phyloP scores from a whole-genome alignment of 192 early-diverging fungal species.

The Backusella psychrophila region DNA sequence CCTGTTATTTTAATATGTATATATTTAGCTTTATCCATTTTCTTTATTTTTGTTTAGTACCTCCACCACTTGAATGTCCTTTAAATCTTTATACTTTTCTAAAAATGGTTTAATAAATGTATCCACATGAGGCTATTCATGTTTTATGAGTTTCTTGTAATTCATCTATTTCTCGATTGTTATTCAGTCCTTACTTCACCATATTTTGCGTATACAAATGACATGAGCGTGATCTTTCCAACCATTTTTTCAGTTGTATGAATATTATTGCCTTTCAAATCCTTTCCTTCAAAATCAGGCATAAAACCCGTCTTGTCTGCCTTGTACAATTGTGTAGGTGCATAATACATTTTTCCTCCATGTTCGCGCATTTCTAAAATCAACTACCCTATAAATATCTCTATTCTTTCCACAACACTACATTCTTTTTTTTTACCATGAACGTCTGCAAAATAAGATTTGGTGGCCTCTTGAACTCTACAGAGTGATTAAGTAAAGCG shows the following conservation, averaged over 20 bases:
- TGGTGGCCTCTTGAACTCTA: conserved; percentile 20
- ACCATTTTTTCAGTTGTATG: conserved; percentile 41
- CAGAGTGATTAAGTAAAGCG: background rate
- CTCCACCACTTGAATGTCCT: conserved; percentile 45
- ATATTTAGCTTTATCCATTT: background rate
- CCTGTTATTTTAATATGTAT: conserved; percentile 18
- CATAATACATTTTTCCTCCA: conserved; percentile 50
- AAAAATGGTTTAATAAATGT: conserved; percentile 47
- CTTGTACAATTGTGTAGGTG: conserved; percentile 37
- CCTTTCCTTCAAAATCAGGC: conserved; percentile 50
- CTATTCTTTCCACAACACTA: too few species aligned
- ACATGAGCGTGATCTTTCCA: conserved; percentile 44
- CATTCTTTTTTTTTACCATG: conserved; percentile 11
- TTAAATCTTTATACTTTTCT: conserved; percentile 28
- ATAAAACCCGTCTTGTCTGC: conserved; percentile 54
- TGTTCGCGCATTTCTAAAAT: conserved; percentile 42
- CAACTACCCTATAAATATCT: too few species aligned
- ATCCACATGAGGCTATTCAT: conserved; percentile 37
- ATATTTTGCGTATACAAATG: conserved; percentile 49
- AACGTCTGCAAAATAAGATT: conserved; percentile 32
- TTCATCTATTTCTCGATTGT: background rate
- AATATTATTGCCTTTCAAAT: conserved; percentile 36
- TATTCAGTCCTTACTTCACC: conserved; percentile 36
- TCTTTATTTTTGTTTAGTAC: conserved; percentile 15
- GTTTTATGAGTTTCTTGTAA: background rate